These are phyloP conservation scores for Diaporthe australafricana DNA, from an alignment of 2,329 filamentous ascomycete genomes.

Conservation along the genomic window DNA sequence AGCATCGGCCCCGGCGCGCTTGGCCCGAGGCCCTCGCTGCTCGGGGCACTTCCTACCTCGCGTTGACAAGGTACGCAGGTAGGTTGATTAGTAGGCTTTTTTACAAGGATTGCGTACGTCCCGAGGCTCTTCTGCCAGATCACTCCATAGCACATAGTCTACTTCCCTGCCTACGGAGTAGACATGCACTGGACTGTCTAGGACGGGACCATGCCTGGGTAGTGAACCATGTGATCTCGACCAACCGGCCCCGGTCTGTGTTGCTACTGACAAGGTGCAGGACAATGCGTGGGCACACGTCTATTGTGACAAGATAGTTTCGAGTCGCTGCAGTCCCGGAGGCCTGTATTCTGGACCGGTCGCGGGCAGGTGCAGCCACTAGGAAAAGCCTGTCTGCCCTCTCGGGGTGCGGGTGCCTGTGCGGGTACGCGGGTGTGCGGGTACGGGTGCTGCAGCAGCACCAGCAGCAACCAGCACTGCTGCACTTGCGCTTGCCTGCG, in stretches of 20 bases:
- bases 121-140: constrained; percentile 8
- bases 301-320: constrained; percentile 1
- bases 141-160: too few relatives aligned
- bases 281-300: neutral
- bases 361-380: constrained; percentile 9
- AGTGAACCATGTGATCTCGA: neutral
- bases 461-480: neutral
- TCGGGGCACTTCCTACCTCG: neutral
- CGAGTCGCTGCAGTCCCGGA: neutral
- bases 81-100: neutral
- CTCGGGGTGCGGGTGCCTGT: constrained; percentile 17
- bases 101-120: neutral
- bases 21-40: constrained; percentile 13
- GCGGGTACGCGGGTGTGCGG: neutral
- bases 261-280: neutral
- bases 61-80: neutral
- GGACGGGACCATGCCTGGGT: neutral
- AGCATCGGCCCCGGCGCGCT: constrained; percentile 24
- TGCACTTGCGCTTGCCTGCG: neutral
- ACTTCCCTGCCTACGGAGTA: neutral
- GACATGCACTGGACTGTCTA: neutral
- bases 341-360: neutral
- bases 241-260: neutral
- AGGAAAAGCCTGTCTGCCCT: constrained; percentile 9
- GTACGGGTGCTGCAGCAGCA: neutral